Base-by-base conservation (phyloP, 495 filamentous ascomycete species). In the Xylaria bambusicola region DNA sequence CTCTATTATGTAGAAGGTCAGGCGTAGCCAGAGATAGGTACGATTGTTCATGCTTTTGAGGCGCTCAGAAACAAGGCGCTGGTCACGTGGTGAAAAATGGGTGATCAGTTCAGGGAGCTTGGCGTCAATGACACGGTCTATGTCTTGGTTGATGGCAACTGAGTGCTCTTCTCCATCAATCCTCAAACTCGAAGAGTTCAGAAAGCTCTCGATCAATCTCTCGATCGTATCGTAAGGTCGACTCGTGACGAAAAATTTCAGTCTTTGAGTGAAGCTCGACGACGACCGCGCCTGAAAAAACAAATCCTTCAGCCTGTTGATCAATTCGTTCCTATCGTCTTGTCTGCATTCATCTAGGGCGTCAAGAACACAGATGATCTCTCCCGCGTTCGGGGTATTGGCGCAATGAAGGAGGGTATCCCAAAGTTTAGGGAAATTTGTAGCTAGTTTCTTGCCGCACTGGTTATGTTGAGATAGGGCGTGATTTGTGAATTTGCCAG, bases 21-120 rank as follows among this genome's bases (percentile, higher is more conserved):
- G 65, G 52, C 70, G 58, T 6, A 77, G 66, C 79, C 77, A 80
- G n/a, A 82, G 75, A 62, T 82, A 82, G n/a, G 76, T 80, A 24
- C 75, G 65, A 41, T 79, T 67, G 17, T 73, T 38, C 60, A 74
- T 74, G 27, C 55, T 52, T 56, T 74, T 71, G 2, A 79, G 64
- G 20, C 57, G 59, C 10, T 68, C 36, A 7, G 64, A 53, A 38
- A 73, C 70, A 5, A 27, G 51, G 2, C 42, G 44, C 20, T 55
- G 58, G 29, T 56, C 44, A 6, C 46, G 9, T 4, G 44, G 52
- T 33, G 31, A 24, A 31, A 73, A 66, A 21, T 36, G 46, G 40
- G 5, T 10, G 6, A 58, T 53, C 42, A 73, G 62, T 2, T 46
- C 23, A 7, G 49, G 12, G 6, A 78, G 36, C 51, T 58, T 61